Evolutionary conservation across 441 rosid genomes (phyloP).

Genomic region (Erodium moschatum): DNA sequence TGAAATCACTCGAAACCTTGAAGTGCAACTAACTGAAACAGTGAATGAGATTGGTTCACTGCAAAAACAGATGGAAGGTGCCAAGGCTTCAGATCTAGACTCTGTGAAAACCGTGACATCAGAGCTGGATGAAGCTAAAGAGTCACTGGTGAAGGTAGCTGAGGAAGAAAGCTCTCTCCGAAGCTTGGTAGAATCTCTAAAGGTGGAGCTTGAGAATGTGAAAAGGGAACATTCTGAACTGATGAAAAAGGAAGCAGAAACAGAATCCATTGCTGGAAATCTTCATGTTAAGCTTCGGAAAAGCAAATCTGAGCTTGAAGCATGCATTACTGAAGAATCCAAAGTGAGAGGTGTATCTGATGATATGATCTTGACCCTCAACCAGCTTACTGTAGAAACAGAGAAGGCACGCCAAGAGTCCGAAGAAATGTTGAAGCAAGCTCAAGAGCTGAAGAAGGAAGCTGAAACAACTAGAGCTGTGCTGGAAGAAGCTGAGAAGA

Average conservation of each 20-base stretch:
- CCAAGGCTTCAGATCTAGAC: conserved; percentile 65
- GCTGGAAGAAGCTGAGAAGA: conserved; percentile 66
- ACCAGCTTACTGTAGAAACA: conserved; percentile 59
- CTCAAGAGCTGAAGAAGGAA: conserved; percentile 59
- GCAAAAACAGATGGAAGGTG: conserved; percentile 66
- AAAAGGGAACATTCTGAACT: conserved; percentile 61
- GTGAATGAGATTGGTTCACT: conserved; percentile 45
- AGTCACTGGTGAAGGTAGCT: conserved; percentile 55
- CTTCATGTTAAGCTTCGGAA: conserved; percentile 68
- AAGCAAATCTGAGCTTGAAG: conserved; percentile 72
- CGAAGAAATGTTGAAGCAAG: conserved; percentile 64
- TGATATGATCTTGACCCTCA: conserved; percentile 68
- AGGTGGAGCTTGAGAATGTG: conserved; percentile 59
- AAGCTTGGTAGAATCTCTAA: conserved; percentile 58
- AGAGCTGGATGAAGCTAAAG: conserved; percentile 76
- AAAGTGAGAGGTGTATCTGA: conserved; percentile 57
- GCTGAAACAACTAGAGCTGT: conserved; percentile 48
- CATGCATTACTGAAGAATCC: conserved; percentile 50
- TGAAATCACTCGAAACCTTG: conserved; percentile 51
- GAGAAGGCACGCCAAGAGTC: conserved; percentile 57
- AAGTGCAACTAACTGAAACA: conserved; percentile 54
- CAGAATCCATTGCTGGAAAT: conserved; percentile 72
- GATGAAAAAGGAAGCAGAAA: conserved; percentile 72
- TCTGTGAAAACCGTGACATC: conserved; percentile 54
- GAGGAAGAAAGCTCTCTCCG: conserved; percentile 68